phyloP scores from a whole-genome alignment of 345 rosid species.

The Heritiera littoralis region DNA sequence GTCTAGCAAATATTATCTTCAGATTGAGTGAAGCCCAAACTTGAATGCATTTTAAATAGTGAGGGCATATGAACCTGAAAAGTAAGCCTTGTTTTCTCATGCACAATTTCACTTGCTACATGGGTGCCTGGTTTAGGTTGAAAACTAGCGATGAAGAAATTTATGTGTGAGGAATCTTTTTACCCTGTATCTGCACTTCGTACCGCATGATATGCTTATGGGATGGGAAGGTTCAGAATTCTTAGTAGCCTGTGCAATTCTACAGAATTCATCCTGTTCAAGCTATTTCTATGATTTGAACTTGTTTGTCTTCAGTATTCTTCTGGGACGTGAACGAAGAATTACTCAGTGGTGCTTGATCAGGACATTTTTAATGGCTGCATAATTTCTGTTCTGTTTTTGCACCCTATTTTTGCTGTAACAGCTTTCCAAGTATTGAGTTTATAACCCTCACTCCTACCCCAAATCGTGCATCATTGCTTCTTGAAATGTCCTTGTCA shows the following conservation, averaged over 20 bases:
- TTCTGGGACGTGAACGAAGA: background rate
- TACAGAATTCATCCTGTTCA: conserved; percentile 1
- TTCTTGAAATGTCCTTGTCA: background rate
- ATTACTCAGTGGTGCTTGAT: background rate
- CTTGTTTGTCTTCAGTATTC: background rate
- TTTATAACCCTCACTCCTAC: background rate
- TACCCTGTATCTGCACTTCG: background rate
- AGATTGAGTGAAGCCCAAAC: background rate
- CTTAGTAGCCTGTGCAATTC: background rate
- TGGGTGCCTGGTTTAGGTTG: background rate
- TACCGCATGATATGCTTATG: background rate
- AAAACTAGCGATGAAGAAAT: background rate
- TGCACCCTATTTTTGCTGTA: background rate
- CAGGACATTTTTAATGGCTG: conserved; percentile 1
- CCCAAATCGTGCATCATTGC: background rate
- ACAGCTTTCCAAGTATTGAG: background rate
- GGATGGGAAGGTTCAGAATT: background rate
- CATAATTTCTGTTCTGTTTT: background rate
- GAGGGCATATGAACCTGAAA: background rate
- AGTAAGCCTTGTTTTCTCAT: background rate
- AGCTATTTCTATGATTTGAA: background rate
- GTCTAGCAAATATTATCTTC: background rate
- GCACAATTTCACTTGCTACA: background rate
- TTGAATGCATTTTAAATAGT: background rate
- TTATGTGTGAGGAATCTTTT: background rate